Base-by-base conservation (phyloP, 345 rosid species). In the Boechera retrofracta region DNA sequence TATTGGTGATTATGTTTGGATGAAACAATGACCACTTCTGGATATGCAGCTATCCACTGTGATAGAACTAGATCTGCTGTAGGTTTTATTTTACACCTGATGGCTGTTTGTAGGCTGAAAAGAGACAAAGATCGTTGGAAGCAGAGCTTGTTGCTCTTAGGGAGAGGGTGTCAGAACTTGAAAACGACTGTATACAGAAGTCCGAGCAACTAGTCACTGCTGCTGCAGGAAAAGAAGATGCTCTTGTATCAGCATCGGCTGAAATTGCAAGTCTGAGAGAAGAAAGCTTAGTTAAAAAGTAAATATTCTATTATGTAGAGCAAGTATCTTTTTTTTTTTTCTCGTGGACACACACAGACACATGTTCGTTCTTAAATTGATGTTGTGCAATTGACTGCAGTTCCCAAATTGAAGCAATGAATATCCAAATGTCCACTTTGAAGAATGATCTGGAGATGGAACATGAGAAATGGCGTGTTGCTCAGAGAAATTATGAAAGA, bases 401-500 rank as follows among this genome's bases (percentile, higher is more conserved):
- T 69, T 90, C 97, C 75, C 85, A 89, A 85, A 81, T 89, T 65
- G 84, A 36, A 49, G 82, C 81, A 24, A 36, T 95, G 91, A 91
- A 92, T 82, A 75, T 72, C 79, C 91, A 87, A 74, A 69, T 87
- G 74, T 84, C 89, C 79, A 75, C 76, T 72, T 52, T 90, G 65
- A 91, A 91, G 80, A 88, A 86, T 21, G 88, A 89, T 59, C 82
- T 93, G 80, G 93, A 85, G 83, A 81, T 55, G 58, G 96, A 87
- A 77, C 95, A 90, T 79, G 91, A 85, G 72, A 82, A 87, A 70
- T 87, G 98, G 92, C 89, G 87, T 55, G 62, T 83, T 79, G 90
- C 97, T 69, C 96, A 92, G 79, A 82, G 89, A 57, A 95, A 95
- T 77, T 95, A 95, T 69, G 99, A 95, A 86, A 84, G 97, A 86